Percentiles rank a stretch among this genome's conserved stretches.
These are phyloP conservation scores for Stenogyne calaminthoides DNA, from an alignment of 305 asterid genomes.

Conservation along the genomic window DNA sequence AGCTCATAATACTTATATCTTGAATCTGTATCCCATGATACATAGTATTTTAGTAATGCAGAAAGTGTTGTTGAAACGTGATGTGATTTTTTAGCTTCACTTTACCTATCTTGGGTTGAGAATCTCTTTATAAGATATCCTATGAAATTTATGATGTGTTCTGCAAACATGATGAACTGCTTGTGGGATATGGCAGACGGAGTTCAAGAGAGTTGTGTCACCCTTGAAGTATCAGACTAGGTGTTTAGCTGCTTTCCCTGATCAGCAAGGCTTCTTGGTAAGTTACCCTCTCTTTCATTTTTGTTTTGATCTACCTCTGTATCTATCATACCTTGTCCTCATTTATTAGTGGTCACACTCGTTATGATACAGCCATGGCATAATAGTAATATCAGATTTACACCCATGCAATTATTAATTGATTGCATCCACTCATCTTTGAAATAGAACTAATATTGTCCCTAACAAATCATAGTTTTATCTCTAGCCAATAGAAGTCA, in stretches of 20 bases:
- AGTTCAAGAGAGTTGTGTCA: constrained; percentile 79
- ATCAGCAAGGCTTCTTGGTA: constrained; percentile 94
- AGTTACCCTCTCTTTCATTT: constrained; percentile 34
- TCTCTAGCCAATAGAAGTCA: constrained; percentile 11
- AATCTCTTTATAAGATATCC: constrained; percentile 9
- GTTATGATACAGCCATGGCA: constrained; percentile 1
- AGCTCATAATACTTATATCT: background rate
- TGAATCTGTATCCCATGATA: background rate
- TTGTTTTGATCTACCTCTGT: constrained; percentile 9
- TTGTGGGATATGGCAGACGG: constrained; percentile 53
- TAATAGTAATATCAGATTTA: background rate
- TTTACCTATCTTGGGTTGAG: constrained; percentile 1
- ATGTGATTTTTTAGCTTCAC: constrained; percentile 11
- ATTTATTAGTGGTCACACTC: constrained; percentile 7
- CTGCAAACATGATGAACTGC: constrained; percentile 28
- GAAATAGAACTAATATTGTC: background rate
- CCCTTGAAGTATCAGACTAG: constrained; percentile 95
- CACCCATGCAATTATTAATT: background rate
- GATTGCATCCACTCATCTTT: constrained; percentile 20
- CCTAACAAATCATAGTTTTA: constrained; percentile 1
- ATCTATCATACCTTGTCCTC: constrained; percentile 18
- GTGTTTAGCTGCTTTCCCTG: constrained; percentile 95
- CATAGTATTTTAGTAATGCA: constrained; percentile 13
- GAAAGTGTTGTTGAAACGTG: constrained; percentile 12
- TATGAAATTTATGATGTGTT: constrained; percentile 27